Conservation (phyloP, 352 stramenopile species). For the Plasmopara halstedii region DNA sequence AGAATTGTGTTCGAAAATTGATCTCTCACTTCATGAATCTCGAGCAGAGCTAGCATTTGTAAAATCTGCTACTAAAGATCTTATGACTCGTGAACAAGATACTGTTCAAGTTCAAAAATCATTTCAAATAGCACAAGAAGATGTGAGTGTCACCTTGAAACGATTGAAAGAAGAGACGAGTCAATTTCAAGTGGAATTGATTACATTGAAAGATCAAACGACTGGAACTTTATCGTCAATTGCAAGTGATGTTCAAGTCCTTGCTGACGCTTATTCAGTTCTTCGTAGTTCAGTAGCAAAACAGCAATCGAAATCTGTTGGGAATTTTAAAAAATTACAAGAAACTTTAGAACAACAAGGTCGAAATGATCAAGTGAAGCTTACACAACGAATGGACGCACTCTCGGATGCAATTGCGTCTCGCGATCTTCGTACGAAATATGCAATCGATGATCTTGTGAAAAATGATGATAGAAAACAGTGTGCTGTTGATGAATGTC, state of each 20-base stretch:
- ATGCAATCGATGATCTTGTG: slow-evolving; percentile 33
- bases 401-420: slow-evolving; percentile 26
- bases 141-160: slow-evolving; percentile 31
- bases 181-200: slow-evolving; percentile 33
- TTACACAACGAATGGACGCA: slow-evolving; percentile 38
- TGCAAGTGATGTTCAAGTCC: slow-evolving; percentile 36
- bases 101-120: slow-evolving; percentile 29
- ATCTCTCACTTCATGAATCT: slow-evolving; percentile 37
- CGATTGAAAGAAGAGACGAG: slow-evolving; percentile 32
- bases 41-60: slow-evolving; percentile 35
- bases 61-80: slow-evolving; percentile 34
- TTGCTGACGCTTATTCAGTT: slow-evolving; percentile 32
- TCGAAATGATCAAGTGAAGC: slow-evolving; percentile 40
- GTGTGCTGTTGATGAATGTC: slow-evolving; percentile 43
- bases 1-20: slow-evolving; percentile 43
- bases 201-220: slow-evolving; percentile 29
- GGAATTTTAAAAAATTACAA: slow-evolving; percentile 33
- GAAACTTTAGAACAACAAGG: slow-evolving; percentile 39
- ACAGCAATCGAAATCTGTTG: slow-evolving; percentile 28
- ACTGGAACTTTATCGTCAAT: slow-evolving; percentile 19
- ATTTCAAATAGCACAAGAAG: slow-evolving; percentile 41
- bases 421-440: slow-evolving; percentile 37
- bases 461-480: slow-evolving; percentile 49
- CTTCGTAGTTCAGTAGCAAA: slow-evolving; percentile 31
- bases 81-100: slow-evolving; percentile 42